Percentiles rank a stretch among this genome's conserved stretches.
Conservation (phyloP, 495 filamentous ascomycete species). For the Penicillium goetzii region DNA sequence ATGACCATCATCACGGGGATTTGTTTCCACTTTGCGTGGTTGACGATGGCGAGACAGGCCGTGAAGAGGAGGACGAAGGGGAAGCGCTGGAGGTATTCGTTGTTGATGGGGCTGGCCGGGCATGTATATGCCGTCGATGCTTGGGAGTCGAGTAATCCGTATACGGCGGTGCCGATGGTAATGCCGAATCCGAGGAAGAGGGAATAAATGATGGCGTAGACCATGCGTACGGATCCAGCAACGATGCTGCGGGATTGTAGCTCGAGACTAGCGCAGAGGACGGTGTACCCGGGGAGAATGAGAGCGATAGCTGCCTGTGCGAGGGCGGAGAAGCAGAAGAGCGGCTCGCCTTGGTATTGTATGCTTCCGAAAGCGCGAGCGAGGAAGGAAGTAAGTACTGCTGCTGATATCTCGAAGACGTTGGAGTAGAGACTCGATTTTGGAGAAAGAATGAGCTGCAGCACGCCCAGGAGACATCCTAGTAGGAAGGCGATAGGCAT, state of each 20-base stretch:
- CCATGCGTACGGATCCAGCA: constrained; percentile 90
- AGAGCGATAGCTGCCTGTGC: constrained; percentile 90
- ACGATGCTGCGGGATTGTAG: constrained; percentile 85
- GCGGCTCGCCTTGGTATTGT: constrained; percentile 53
- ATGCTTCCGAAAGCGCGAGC: constrained; percentile 88
- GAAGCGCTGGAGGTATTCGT: constrained; percentile 55
- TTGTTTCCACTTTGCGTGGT: constrained; percentile 89
- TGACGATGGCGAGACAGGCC: constrained; percentile 79
- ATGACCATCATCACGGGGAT: constrained; percentile 85
- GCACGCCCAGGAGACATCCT: constrained; percentile 76
- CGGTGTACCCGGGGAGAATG: constrained; percentile 87
- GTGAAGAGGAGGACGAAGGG: constrained; percentile 84
- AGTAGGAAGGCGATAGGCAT: constrained; percentile 86
- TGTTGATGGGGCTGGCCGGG: constrained; percentile 53
- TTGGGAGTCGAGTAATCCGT: constrained; percentile 76
- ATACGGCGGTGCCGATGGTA: constrained; percentile 89
- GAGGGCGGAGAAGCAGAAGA: constrained; percentile 91
- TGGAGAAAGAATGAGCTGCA: constrained; percentile 81
- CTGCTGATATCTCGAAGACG: constrained; percentile 88
- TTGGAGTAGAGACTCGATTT: constrained; percentile 77
- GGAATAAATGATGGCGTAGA: constrained; percentile 94
- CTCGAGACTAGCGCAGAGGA: constrained; percentile 82
- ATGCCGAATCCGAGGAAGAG: constrained; percentile 97
- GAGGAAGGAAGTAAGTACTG: constrained; percentile 86
- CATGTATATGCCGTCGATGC: constrained; percentile 78